Evolutionary conservation across 257 asterid genomes (phyloP).

Genomic region (Misopates orontium): DNA sequence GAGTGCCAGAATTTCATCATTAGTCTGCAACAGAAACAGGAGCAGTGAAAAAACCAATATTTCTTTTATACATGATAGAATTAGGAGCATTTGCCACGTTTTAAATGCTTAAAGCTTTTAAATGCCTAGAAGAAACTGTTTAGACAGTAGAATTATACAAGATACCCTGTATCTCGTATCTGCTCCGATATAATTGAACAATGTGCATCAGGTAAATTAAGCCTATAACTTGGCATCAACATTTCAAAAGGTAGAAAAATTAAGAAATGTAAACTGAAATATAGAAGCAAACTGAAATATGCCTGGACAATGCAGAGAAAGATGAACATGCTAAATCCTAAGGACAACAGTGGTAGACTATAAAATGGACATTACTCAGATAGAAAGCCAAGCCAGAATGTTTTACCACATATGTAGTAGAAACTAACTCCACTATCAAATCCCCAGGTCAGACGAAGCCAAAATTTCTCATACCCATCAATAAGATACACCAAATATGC

Average conservation of each 20-base stretch:
- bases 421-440: slow-evolving; percentile 76
- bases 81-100: background rate
- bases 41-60: no score
- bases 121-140: background rate
- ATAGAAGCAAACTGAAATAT: background rate
- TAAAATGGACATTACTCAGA: background rate
- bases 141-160: background rate
- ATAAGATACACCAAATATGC: slow-evolving; percentile 67
- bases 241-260: background rate
- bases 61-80: background rate
- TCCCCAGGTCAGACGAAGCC: slow-evolving; percentile 84
- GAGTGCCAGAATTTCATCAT: no score
- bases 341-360: background rate
- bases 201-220: slow-evolving; percentile 2
- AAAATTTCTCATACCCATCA: slow-evolving; percentile 64
- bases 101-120: background rate
- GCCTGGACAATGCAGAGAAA: no score
- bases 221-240: slow-evolving; percentile 3
- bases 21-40: no score
- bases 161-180: background rate
- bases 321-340: slow-evolving; percentile 8
- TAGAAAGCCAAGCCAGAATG: slow-evolving; percentile 25
- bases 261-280: background rate
- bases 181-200: background rate
- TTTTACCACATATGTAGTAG: slow-evolving; percentile 88